Conservation (phyloP, 116 monocot genomes). For the Posidonia oceanica region DNA sequence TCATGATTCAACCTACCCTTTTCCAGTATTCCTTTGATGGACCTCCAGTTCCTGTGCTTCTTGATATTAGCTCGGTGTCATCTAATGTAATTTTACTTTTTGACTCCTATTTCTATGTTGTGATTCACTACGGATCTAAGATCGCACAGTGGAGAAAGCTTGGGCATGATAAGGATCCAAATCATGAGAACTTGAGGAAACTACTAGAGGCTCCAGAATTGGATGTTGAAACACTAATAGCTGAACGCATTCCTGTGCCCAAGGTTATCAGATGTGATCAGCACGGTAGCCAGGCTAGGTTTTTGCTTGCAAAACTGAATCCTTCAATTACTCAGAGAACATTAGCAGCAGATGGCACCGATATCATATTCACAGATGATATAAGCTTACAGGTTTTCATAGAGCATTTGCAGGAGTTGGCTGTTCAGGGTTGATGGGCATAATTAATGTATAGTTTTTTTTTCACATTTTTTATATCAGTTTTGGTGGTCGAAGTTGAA, state of each 20-base stretch:
- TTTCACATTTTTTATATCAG: neutral
- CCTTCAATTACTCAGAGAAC: slow-evolving; percentile 83
- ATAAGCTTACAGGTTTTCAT: slow-evolving; percentile 83
- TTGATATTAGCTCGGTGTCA: slow-evolving; percentile 73
- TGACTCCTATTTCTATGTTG: slow-evolving; percentile 86
- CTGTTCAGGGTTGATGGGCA: slow-evolving; percentile 60
- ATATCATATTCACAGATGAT: slow-evolving; percentile 86
- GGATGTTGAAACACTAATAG: slow-evolving; percentile 53
- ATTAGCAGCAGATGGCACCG: slow-evolving; percentile 35
- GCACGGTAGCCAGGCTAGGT: slow-evolving; percentile 95
- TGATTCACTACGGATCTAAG: slow-evolving; percentile 87
- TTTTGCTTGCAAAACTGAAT: slow-evolving; percentile 79
- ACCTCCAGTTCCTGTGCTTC: slow-evolving; percentile 78
- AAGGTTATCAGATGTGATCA: slow-evolving; percentile 90
- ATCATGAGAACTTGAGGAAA: slow-evolving; percentile 71
- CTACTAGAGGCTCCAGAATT: slow-evolving; percentile 77
- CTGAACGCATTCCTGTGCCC: slow-evolving; percentile 65
- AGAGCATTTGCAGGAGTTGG: slow-evolving; percentile 86
- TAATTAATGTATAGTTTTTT: neutral
- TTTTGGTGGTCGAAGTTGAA: neutral
- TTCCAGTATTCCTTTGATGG: slow-evolving; percentile 93
- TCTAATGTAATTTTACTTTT: slow-evolving; percentile 81
- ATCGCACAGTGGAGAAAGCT: slow-evolving; percentile 79
- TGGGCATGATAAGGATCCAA: slow-evolving; percentile 62
- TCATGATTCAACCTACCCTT: slow-evolving; percentile 97